Conservation (phyloP, 805 yeast genomes). For the Spathaspora passalidarum region DNA sequence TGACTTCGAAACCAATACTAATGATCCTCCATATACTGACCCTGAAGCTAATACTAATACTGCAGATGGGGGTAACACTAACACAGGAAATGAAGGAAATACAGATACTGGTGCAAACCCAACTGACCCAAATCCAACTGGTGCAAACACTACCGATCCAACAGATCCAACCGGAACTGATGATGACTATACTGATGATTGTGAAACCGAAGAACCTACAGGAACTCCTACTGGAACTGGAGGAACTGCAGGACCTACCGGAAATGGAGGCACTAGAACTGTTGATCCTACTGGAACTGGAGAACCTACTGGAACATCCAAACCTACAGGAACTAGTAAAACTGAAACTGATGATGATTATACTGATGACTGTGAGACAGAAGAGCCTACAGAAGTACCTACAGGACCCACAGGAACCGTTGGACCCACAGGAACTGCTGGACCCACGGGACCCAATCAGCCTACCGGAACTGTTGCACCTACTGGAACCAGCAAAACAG, state of each 20-base stretch:
- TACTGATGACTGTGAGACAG: slow-evolving; percentile 9
- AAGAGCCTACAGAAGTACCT: not conserved
- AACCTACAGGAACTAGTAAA: no score
- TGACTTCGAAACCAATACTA: not conserved
- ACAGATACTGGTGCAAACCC: not conserved
- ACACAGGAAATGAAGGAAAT: not conserved
- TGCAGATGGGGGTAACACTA: no score
- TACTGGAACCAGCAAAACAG: no score
- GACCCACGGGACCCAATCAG: no score
- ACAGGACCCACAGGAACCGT: not conserved
- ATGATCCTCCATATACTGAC: not conserved
- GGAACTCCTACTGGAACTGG: slow-evolving; percentile 3
- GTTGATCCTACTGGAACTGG: slow-evolving; percentile 1
- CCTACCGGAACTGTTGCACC: no score
- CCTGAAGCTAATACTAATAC: slow-evolving; percentile 6
- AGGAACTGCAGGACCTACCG: slow-evolving; percentile 4
- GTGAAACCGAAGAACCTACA: no score
- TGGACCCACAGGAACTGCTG: not conserved
- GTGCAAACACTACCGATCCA: slow-evolving; percentile 1
- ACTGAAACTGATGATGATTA: no score
- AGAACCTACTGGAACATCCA: no score
- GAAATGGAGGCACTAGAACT: slow-evolving; percentile 6
- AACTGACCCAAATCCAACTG: slow-evolving; percentile 8
- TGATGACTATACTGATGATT: no score
- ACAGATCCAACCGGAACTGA: not conserved